These are phyloP conservation scores for Eucalyptus victrix DNA, from an alignment of 345 rosid genomes.

Conservation along the genomic window DNA sequence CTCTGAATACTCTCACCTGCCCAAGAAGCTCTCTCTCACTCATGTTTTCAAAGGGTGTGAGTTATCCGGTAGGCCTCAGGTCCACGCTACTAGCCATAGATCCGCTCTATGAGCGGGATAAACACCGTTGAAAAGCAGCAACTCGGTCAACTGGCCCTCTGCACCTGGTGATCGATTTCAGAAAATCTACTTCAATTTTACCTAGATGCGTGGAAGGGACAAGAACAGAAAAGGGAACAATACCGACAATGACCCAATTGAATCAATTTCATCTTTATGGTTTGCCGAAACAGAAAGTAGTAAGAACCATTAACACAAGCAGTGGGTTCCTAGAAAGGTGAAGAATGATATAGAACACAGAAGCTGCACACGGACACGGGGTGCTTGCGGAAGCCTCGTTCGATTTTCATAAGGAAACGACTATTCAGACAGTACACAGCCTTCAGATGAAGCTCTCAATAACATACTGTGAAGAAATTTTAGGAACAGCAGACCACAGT, in stretches of 20 bases:
- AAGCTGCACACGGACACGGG: neutral
- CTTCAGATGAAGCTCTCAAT: neutral
- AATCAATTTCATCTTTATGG: neutral
- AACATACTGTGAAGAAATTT: neutral
- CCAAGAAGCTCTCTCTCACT: no score
- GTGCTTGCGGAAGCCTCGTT: neutral
- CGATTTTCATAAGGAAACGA: neutral
- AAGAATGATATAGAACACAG: neutral
- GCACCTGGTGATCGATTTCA: neutral
- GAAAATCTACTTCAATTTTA: neutral
- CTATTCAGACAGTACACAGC: neutral
- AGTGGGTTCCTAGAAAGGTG: neutral
- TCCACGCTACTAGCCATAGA: no score
- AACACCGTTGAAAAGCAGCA: no score
- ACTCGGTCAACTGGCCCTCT: neutral
- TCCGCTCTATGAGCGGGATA: no score
- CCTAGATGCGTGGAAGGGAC: neutral
- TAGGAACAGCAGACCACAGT: neutral
- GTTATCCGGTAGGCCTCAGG: no score
- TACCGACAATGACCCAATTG: neutral
- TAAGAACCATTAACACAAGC: neutral
- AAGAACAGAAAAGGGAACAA: neutral
- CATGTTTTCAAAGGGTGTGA: no score
- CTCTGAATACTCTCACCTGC: no score
- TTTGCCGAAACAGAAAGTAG: neutral